A percentile compares a stretch with the other conserved stretches of the same genome.
Evolutionary conservation across 208 protist genomes (phyloP).

Genomic region (Leishmania mexicana): DNA sequence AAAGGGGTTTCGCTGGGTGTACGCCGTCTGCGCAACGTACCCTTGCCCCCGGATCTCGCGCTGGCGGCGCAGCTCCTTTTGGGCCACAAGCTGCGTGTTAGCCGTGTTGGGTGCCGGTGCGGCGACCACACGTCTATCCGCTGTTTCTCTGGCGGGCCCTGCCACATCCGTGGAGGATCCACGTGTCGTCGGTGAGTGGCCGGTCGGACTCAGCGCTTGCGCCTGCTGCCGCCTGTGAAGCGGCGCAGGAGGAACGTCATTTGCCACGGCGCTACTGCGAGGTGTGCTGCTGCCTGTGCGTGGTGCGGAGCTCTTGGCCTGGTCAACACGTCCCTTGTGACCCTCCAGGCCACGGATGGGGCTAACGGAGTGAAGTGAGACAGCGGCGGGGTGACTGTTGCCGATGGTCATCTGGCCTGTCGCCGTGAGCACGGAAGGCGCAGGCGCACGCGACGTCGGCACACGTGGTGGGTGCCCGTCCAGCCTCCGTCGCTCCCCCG

Average conservation of each 20-base stretch:
- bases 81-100: slow-evolving; percentile 1
- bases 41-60: slow-evolving; percentile 19
- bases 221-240: slow-evolving; percentile 19
- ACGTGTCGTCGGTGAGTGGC: neutral
- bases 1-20: slow-evolving; percentile 77
- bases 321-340: neutral
- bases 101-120: neutral
- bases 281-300: neutral
- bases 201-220: slow-evolving; percentile 7
- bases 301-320: neutral
- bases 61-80: slow-evolving; percentile 23
- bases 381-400: neutral
- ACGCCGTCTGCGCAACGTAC: slow-evolving; percentile 66
- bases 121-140: neutral
- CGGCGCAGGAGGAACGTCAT: slow-evolving; percentile 1
- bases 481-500: neutral
- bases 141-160: neutral
- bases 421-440: neutral
- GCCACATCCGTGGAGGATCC: neutral
- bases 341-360: neutral
- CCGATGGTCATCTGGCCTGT: neutral
- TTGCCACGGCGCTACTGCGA: neutral
- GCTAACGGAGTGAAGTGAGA: neutral
- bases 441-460: slow-evolving; percentile 4
- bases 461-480: neutral